Percentiles rank a stretch among this genome's conserved stretches.
Evolutionary conservation across 2,329 filamentous ascomycete species (phyloP).

Genomic region (Colletotrichum paranaense): DNA sequence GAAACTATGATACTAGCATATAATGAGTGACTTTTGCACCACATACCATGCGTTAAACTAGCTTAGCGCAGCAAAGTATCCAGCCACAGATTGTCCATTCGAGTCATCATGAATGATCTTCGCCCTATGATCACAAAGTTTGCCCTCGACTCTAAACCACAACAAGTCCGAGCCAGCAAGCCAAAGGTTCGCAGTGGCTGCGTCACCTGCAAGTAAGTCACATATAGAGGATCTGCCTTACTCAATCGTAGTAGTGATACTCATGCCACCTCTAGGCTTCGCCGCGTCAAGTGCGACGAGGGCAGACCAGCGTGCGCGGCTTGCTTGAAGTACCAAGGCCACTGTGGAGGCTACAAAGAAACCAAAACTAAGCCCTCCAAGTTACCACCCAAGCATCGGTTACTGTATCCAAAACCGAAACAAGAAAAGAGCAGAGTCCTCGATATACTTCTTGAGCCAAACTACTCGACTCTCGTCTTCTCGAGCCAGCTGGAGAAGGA

Average conservation of each 20-base stretch:
- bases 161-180: slow-evolving; percentile 13
- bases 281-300: slow-evolving; percentile 24
- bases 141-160: background rate
- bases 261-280: background rate
- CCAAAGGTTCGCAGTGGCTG: slow-evolving; percentile 19
- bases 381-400: background rate
- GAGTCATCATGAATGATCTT: background rate
- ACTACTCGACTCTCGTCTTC: slow-evolving; percentile 9
- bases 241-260: background rate
- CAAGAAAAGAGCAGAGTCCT: background rate
- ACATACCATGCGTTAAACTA: background rate
- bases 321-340: slow-evolving; percentile 24
- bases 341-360: slow-evolving; percentile 10
- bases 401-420: slow-evolving; percentile 10
- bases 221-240: no score
- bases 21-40: background rate
- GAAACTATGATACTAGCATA: background rate
- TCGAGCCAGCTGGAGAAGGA: slow-evolving; percentile 21
- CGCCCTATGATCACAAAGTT: background rate
- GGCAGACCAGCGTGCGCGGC: slow-evolving; percentile 11
- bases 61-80: background rate
- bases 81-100: background rate
- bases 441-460: background rate
- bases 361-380: background rate
- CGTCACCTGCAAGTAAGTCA: slow-evolving; percentile 21